Percentiles rank a stretch among this genome's conserved stretches.
Conservation (phyloP, 2,329 filamentous ascomycete species). For the Pseudogymnoascus sp. region DNA sequence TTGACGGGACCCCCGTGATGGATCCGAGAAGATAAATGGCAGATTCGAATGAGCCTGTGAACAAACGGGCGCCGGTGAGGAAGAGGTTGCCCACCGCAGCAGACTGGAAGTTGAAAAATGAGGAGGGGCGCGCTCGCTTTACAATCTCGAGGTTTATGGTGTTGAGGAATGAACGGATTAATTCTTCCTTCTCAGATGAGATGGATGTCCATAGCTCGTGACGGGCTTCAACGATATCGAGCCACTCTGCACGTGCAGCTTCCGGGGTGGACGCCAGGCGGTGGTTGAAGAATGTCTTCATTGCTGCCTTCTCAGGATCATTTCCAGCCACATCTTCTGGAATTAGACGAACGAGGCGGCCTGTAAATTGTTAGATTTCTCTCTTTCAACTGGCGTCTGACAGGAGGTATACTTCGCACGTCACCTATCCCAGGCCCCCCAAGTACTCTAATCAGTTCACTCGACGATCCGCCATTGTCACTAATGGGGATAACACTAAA, state of each 20-base stretch:
- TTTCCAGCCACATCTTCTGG: constrained; percentile 49
- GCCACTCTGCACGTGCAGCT: constrained; percentile 70
- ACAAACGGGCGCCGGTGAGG: constrained; percentile 76
- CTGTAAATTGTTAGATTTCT: constrained; percentile 34
- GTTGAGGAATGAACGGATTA: constrained; percentile 71
- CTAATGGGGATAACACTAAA: constrained; percentile 75
- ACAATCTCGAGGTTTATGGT: constrained; percentile 70
- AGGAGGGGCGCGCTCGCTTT: constrained; percentile 64
- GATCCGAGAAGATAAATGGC: constrained; percentile 84
- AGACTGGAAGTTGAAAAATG: constrained; percentile 68
- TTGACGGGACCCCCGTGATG: constrained; percentile 74
- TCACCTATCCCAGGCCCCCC: constrained; percentile 83
- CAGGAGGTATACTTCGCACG: constrained; percentile 51
- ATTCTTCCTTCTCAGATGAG: constrained; percentile 63
- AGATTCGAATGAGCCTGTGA: constrained; percentile 86
- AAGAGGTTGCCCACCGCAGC: constrained; percentile 75
- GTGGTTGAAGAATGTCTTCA: constrained; percentile 82
- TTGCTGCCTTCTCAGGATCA: constrained; percentile 60
- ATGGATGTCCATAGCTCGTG: constrained; percentile 68
- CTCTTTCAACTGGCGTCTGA: background rate
- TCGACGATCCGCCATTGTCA: constrained; percentile 91
- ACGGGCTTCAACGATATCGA: constrained; percentile 77
- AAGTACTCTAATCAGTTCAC: constrained; percentile 88
- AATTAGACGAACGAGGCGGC: constrained; percentile 83
- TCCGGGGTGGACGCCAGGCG: constrained; percentile 58